Base-by-base conservation (phyloP, 1,139 yeast species). In the Suhomyces guaymorum region DNA sequence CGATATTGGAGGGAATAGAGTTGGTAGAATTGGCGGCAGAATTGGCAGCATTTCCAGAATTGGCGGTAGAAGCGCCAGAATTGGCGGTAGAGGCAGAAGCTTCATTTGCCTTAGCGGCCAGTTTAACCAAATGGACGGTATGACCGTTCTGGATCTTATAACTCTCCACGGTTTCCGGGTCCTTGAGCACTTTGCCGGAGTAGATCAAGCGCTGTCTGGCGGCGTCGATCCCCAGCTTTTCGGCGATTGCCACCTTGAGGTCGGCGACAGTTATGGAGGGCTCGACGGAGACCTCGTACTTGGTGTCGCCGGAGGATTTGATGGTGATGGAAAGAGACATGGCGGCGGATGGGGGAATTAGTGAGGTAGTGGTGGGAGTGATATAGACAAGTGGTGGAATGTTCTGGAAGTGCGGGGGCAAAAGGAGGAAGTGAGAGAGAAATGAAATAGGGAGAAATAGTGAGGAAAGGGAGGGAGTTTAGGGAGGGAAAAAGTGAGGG, bases 101-200 rank as follows among this genome's bases (percentile, higher is more conserved):
- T n/a, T n/a, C n/a, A n/a, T n/a, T n/a, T n/a, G n/a, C n/a, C n/a
- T n/a, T n/a, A 26, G 65, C 61, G 4, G 80, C 77, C 43, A 80
- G 78, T 66, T 84, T 87, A 26, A 92, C 97, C 49, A 92, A 61
- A 61, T 92, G 98, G 39, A 92, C 70, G 1, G 96, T 82, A 59
- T 87, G 95, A 15, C 95, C 97, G 33, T 75, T 67, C 58, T 86
- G 86, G 51, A 92, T 78, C 59, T 88, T 88, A 67, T 90, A 90
- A 5, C 79, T 69, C 18, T 72, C 80, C 8, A 92, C 63, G 8
- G 86, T 75, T 49, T 89, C 95, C 21, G 67, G 69, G 53, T 92
- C 96, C 57, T 90, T 90, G 55, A 92, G 74, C 27, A 92, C 96
- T 51, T 92, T 83, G 24, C 98, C 98, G 3, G 96, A 86, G 63